Conservation (phyloP, 768 basidiomycete genomes). For the Mycena venus region DNA sequence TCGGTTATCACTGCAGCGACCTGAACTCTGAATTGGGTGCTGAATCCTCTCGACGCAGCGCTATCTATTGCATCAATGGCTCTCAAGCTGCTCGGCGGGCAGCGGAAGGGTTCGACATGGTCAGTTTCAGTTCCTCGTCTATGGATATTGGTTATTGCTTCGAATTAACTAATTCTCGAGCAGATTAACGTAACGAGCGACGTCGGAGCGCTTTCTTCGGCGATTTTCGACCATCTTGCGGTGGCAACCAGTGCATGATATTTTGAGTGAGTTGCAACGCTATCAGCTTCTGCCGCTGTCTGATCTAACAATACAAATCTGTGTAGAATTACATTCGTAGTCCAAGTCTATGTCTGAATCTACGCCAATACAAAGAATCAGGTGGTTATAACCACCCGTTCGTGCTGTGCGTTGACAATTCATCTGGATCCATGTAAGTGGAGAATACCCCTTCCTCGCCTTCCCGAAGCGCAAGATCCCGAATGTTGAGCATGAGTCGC, state of each 20-base stretch:
- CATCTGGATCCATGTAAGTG: neutral
- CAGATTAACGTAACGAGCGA: conserved; percentile 67
- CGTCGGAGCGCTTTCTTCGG: conserved; percentile 57
- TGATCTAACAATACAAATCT: neutral
- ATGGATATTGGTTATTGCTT: neutral
- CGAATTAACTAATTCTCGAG: neutral
- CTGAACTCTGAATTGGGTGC: neutral
- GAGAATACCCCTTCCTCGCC: neutral
- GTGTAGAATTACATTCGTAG: neutral
- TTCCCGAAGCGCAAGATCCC: conserved; percentile 17
- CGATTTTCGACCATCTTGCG: conserved; percentile 42
- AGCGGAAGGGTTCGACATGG: conserved; percentile 68
- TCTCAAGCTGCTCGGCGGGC: conserved; percentile 58
- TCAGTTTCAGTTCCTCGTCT: conserved; percentile 36
- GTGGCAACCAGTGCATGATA: conserved; percentile 27
- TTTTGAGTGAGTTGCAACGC: neutral
- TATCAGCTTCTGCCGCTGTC: neutral
- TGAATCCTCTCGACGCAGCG: conserved; percentile 44
- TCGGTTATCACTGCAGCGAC: no score
- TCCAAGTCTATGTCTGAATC: neutral
- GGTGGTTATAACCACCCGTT: neutral
- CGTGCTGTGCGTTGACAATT: neutral
- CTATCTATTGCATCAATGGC: conserved; percentile 63
- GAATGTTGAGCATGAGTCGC: conserved; percentile 29
- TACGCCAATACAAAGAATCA: neutral